Percentiles rank a stretch among this genome's conserved stretches.
phyloP scores from a whole-genome alignment of 2,329 filamentous ascomycete genomes.

The Botrytis fragariae region DNA sequence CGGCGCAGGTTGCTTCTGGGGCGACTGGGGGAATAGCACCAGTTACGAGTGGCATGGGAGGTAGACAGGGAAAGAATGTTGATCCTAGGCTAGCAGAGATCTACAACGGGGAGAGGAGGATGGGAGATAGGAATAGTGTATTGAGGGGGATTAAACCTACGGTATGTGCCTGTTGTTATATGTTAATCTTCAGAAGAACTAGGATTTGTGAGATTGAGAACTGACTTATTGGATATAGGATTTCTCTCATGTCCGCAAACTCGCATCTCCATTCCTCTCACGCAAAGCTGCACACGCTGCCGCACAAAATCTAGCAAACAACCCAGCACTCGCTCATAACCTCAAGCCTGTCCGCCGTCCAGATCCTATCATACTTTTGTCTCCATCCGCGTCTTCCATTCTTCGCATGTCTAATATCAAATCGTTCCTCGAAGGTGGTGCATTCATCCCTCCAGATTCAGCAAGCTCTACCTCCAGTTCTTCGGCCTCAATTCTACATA shows the following conservation, averaged over 20 bases:
- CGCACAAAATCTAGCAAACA: conserved; percentile 40
- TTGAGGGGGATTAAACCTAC: conserved; percentile 85
- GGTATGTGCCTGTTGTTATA: conserved; percentile 49
- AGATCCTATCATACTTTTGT: conserved; percentile 93
- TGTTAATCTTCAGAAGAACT: background rate
- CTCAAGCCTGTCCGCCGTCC: conserved; percentile 54
- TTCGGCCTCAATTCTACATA: conserved; percentile 77
- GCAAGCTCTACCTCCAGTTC: conserved; percentile 59
- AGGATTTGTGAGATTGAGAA: background rate
- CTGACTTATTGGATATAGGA: conserved; percentile 56
- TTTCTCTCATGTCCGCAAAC: conserved; percentile 89
- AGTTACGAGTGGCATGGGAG: conserved; percentile 45
- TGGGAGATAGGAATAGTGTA: conserved; percentile 88
- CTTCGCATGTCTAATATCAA: conserved; percentile 96
- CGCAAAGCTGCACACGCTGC: conserved; percentile 49
- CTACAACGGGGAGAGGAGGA: conserved; percentile 85
- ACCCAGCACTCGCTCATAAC: conserved; percentile 52
- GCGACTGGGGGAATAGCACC: conserved; percentile 43
- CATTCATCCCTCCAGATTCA: conserved; percentile 73
- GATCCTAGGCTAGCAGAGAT: conserved; percentile 84
- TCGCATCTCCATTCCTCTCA: conserved; percentile 72
- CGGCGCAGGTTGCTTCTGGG: conserved; percentile 48
- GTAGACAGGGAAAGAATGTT: conserved; percentile 62
- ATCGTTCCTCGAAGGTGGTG: conserved; percentile 82
- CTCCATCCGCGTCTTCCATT: conserved; percentile 89